phyloP scores from a whole-genome alignment of 768 basidiomycete species.

The Pleurotus djamor region DNA sequence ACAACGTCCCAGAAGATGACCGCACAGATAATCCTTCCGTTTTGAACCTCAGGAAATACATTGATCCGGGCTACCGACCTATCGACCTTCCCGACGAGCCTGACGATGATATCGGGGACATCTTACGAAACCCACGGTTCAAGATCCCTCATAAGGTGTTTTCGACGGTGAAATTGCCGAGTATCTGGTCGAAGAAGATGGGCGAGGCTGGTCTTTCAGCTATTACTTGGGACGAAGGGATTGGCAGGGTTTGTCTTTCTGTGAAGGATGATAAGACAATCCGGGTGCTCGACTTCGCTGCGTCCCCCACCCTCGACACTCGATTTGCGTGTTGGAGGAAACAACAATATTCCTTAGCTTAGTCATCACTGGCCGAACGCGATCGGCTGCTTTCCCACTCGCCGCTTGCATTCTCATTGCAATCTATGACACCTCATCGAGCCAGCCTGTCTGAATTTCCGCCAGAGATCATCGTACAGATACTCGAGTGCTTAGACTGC shows the following conservation, averaged over 20 bases:
- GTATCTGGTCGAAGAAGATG: constrained; percentile 11
- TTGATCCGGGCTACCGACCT: constrained; percentile 25
- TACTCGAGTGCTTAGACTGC: not conserved
- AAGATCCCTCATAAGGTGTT: constrained; percentile 14
- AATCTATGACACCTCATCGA: no score
- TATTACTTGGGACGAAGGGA: constrained; percentile 65
- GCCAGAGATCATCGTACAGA: not conserved
- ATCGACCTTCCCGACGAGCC: constrained; percentile 12
- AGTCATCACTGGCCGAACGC: not conserved
- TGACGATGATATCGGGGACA: constrained; percentile 13
- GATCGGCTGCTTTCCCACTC: not conserved
- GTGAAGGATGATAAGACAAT: constrained; percentile 36
- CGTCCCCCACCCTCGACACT: constrained; percentile 20
- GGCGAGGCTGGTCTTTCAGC: constrained; percentile 33
- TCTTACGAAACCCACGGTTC: constrained; percentile 19
- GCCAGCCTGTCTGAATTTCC: no score
- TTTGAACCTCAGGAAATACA: constrained; percentile 34
- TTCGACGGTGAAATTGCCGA: constrained; percentile 10
- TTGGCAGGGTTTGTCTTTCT: constrained; percentile 56
- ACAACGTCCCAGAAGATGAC: constrained; percentile 28
- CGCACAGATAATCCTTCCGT: constrained; percentile 28
- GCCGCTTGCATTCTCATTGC: no score
- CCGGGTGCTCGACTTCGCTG: constrained; percentile 47
- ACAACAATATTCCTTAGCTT: not conserved
- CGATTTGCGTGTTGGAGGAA: constrained; percentile 16